phyloP scores from a whole-genome alignment of 176 grass and related monocot species.

The Eleusine indica region DNA sequence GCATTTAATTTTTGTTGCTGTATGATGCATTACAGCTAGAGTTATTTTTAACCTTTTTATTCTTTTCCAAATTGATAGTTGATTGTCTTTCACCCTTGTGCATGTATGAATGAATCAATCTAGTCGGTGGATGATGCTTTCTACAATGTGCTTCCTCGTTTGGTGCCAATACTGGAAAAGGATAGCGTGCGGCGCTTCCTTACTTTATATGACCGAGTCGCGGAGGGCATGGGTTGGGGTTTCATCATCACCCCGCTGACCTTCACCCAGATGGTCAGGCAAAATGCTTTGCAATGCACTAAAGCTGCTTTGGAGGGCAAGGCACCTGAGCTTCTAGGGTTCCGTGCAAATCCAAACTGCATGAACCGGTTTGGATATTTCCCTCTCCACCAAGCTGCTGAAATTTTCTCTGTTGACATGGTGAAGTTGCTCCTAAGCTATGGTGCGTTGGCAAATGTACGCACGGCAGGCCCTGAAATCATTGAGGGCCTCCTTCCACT shows the following conservation, averaged over 20 bases:
- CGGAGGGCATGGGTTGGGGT: background rate
- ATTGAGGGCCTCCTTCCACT: background rate
- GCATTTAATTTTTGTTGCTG: background rate
- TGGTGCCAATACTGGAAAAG: background rate
- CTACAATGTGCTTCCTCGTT: background rate
- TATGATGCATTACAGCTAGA: background rate
- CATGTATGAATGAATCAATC: background rate
- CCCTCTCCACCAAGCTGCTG: slow-evolving; percentile 30
- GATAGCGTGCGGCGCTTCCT: slow-evolving; percentile 5
- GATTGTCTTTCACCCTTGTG: background rate
- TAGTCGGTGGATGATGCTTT: background rate
- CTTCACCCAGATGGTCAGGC: background rate
- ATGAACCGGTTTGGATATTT: slow-evolving; percentile 23
- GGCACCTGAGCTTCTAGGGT: background rate
- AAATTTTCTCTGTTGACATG: slow-evolving; percentile 30
- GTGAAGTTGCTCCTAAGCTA: slow-evolving; percentile 7
- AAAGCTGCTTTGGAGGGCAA: background rate
- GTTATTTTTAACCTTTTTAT: background rate
- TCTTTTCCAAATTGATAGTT: background rate
- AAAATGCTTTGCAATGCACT: slow-evolving; percentile 33
- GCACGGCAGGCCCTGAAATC: slow-evolving; percentile 1
- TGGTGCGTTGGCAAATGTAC: slow-evolving; percentile 25
- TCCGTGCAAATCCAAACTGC: slow-evolving; percentile 37
- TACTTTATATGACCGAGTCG: background rate
- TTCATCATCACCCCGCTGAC: slow-evolving; percentile 27